These are phyloP conservation scores for Clavulina sp. DNA, from an alignment of 768 basidiomycete species.

Conservation along the genomic window DNA sequence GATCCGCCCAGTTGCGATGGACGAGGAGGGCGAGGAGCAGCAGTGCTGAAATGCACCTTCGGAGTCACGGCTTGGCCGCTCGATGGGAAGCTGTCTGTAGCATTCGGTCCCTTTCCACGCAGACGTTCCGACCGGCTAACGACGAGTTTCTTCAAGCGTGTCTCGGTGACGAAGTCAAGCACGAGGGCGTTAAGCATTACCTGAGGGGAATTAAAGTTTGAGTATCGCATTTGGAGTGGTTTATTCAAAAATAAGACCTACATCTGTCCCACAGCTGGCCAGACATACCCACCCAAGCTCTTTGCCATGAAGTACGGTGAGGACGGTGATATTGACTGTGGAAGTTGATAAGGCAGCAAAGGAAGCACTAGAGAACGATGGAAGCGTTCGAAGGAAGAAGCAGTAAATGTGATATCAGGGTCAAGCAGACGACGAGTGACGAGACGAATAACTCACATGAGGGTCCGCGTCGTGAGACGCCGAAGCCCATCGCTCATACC, in stretches of 20 bases:
- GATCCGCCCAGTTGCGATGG: not conserved
- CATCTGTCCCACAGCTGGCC: constrained; percentile 24
- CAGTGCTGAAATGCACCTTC: not conserved
- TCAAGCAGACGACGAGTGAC: too few relatives aligned
- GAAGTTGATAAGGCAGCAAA: constrained; percentile 31
- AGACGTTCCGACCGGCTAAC: not conserved
- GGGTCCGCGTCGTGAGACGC: constrained; percentile 26
- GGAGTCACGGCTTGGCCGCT: too few relatives aligned
- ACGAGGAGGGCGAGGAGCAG: not conserved
- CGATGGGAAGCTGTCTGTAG: not conserved
- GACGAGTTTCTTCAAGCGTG: not conserved
- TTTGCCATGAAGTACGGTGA: constrained; percentile 28
- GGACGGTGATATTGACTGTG: constrained; percentile 27
- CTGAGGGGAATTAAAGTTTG: constrained; percentile 14
- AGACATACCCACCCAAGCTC: constrained; percentile 35
- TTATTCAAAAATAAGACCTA: constrained; percentile 13
- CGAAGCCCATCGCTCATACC: constrained; percentile 22
- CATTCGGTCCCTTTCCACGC: not conserved
- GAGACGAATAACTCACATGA: constrained; percentile 20
- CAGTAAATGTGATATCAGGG: too few relatives aligned
- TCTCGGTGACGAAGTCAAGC: constrained; percentile 29
- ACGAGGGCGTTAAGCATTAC: constrained; percentile 31
- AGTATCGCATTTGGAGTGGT: not conserved
- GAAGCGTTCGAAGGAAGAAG: not conserved
- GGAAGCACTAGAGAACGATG: constrained; percentile 22